Evolutionary conservation across 75 land plant species (phyloP).

Genomic region (Picea glauca): DNA sequence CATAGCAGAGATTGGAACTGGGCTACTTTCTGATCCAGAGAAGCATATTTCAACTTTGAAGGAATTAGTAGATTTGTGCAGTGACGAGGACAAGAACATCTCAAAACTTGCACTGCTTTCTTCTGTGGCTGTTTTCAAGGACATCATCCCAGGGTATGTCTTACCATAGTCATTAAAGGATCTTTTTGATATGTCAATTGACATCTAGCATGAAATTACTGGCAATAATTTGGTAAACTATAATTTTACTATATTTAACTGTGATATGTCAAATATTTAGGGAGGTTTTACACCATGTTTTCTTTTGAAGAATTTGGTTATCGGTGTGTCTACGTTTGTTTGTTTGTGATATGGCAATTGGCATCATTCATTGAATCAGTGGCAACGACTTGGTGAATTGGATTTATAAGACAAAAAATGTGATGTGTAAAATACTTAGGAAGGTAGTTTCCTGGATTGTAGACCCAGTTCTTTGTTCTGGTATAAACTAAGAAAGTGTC

Average conservation of each 20-base stretch:
- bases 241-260: too few species aligned
- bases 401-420: neutral
- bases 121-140: conserved; percentile 89
- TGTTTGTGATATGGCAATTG: neutral
- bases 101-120: conserved; percentile 81
- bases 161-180: neutral
- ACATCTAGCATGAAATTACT: neutral
- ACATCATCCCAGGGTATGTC: conserved; percentile 89
- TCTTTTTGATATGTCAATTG: neutral
- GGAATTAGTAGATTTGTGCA: conserved; percentile 66
- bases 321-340: neutral
- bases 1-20: conserved; percentile 83
- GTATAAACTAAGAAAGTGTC: neutral
- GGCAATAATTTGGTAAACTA: neutral
- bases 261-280: too few species aligned
- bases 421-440: neutral
- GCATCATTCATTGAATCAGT: neutral
- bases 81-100: conserved; percentile 44
- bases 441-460: neutral
- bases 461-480: neutral
- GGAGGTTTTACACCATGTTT: too few species aligned
- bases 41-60: conserved; percentile 61
- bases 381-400: neutral
- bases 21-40: conserved; percentile 82
- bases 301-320: too few species aligned